Percentiles rank a stretch among this genome's conserved stretches.
These are phyloP conservation scores for Hericium alpestre DNA, from an alignment of 768 basidiomycete species.

Conservation along the genomic window DNA sequence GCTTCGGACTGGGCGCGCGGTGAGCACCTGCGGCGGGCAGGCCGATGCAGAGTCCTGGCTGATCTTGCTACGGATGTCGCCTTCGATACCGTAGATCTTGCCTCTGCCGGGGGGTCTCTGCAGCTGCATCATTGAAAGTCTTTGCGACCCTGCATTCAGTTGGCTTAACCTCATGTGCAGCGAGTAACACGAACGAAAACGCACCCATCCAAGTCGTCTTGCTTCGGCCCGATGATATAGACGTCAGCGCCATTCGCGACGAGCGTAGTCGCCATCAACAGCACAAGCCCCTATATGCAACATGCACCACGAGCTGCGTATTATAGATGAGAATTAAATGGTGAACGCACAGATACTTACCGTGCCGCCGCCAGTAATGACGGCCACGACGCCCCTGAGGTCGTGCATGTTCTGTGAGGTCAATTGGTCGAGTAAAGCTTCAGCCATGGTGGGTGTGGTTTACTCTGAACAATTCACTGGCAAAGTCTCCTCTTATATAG, in stretches of 20 bases:
- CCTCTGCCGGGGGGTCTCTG: slow-evolving; percentile 21
- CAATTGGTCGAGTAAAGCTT: slow-evolving; percentile 22
- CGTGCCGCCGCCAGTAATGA: slow-evolving; percentile 38
- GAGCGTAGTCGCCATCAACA: slow-evolving; percentile 38
- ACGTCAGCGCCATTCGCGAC: slow-evolving; percentile 39
- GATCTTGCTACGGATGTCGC: slow-evolving; percentile 32
- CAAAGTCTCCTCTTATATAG: no score
- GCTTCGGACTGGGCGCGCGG: slow-evolving; percentile 28
- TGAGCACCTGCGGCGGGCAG: not conserved
- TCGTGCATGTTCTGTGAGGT: slow-evolving; percentile 30
- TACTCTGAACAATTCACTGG: no score
- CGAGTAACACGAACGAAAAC: not conserved
- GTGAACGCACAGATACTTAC: slow-evolving; percentile 16
- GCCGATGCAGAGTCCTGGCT: not conserved
- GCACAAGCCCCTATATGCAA: slow-evolving; percentile 30
- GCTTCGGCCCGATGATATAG: slow-evolving; percentile 35
- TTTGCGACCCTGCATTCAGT: slow-evolving; percentile 19
- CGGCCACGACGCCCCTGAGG: slow-evolving; percentile 32
- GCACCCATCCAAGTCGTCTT: slow-evolving; percentile 29
- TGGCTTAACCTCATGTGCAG: no score
- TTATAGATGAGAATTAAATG: no score
- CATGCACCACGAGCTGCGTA: no score
- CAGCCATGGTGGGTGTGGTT: slow-evolving; percentile 7
- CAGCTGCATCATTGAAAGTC: slow-evolving; percentile 28
- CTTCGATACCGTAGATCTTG: slow-evolving; percentile 29